Percentiles rank a stretch among this genome's conserved stretches.
Evolutionary conservation across 306 rosid species (phyloP).

Genomic region (Pterocarpus macrocarpus): DNA sequence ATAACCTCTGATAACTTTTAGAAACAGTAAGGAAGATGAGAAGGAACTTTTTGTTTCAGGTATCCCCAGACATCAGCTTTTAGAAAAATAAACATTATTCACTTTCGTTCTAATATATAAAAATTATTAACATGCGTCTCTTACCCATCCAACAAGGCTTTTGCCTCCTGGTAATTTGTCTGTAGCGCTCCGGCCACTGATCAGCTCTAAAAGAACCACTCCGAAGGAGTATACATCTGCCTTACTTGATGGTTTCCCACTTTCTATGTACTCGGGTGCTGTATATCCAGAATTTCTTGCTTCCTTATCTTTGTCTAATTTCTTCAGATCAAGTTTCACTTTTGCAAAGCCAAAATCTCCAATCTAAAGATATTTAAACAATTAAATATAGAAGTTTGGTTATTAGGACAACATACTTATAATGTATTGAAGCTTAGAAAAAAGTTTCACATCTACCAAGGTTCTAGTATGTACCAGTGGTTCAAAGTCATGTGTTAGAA

Average conservation of each 20-base stretch:
- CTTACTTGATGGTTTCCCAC: slow-evolving; percentile 53
- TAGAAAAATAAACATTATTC: neutral
- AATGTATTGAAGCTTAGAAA: slow-evolving; percentile 12
- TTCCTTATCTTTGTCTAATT: slow-evolving; percentile 43
- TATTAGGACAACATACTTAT: slow-evolving; percentile 20
- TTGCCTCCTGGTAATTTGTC: slow-evolving; percentile 52
- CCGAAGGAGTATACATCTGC: slow-evolving; percentile 60
- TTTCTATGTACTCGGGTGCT: slow-evolving; percentile 57
- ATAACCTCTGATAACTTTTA: neutral
- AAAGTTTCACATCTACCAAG: slow-evolving; percentile 34
- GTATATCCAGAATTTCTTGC: slow-evolving; percentile 41
- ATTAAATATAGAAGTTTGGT: neutral
- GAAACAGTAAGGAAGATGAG: neutral
- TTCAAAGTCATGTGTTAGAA: slow-evolving; percentile 76
- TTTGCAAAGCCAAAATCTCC: slow-evolving; percentile 55
- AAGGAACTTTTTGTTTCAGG: neutral
- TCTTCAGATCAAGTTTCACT: slow-evolving; percentile 39
- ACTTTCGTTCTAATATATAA: slow-evolving; percentile 8
- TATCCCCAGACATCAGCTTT: neutral
- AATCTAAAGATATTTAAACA: slow-evolving; percentile 45
- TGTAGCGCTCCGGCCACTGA: slow-evolving; percentile 46
- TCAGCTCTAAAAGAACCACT: slow-evolving; percentile 58
- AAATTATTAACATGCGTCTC: slow-evolving; percentile 25
- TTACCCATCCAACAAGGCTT: slow-evolving; percentile 59
- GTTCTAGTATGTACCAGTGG: slow-evolving; percentile 65